Percentiles rank a stretch among this genome's conserved stretches.
Evolutionary conservation across 2,329 filamentous ascomycete genomes (phyloP).

Genomic region (Aspergillus aculeatus): DNA sequence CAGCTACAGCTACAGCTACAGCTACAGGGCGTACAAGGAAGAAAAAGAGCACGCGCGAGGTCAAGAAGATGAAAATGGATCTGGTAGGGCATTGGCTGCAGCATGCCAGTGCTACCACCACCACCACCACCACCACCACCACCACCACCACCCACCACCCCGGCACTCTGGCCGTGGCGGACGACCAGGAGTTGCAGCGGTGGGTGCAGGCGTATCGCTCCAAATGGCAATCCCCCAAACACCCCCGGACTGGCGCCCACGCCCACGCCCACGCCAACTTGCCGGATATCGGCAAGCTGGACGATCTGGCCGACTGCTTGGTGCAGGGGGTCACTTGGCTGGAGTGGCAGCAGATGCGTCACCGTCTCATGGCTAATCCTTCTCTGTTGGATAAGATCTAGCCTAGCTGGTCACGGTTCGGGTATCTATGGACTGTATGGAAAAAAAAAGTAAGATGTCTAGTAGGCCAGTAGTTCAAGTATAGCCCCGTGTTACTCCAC

Average conservation of each 20-base stretch:
- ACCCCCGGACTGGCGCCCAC: too few species aligned
- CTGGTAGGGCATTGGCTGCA: conserved; percentile 58
- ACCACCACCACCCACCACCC: not conserved
- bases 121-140: too few species aligned
- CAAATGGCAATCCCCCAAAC: conserved; percentile 24
- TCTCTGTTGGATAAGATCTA: not conserved
- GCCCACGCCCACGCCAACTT: not conserved
- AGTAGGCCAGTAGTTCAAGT: too few species aligned
- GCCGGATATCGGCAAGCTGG: conserved; percentile 58
- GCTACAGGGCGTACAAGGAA: not conserved
- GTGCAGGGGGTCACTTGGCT: conserved; percentile 76
- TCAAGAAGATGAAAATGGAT: conserved; percentile 60
- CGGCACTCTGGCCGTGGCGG: conserved; percentile 14
- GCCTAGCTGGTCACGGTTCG: not conserved
- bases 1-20: too few species aligned
- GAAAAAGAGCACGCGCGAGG: conserved; percentile 26
- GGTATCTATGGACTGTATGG: too few species aligned
- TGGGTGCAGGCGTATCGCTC: conserved; percentile 30
- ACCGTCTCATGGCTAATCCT: conserved; percentile 22
- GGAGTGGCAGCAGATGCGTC: conserved; percentile 61
- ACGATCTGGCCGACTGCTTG: conserved; percentile 78
- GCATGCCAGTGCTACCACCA: not conserved
- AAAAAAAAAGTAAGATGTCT: too few species aligned
- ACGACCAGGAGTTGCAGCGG: conserved; percentile 18
- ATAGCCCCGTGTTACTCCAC: too few species aligned